Percentiles rank a stretch among this genome's conserved stretches.
Evolutionary conservation across 2,329 filamentous ascomycete species (phyloP).

Genomic region (Colletotrichum spinosum): DNA sequence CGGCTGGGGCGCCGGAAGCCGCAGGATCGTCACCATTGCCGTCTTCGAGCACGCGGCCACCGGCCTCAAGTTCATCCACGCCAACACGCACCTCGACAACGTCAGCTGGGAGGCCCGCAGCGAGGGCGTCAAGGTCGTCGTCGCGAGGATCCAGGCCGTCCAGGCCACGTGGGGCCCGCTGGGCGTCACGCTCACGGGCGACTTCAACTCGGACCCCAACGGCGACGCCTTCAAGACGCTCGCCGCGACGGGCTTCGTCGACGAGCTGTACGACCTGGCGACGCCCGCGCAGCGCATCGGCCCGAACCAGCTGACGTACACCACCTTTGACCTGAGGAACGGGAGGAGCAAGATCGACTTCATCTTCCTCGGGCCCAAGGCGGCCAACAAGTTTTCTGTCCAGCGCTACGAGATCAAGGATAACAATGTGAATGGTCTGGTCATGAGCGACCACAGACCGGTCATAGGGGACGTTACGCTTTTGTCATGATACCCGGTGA

Average conservation of each 20-base stretch:
- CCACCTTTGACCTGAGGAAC: conserved; percentile 66
- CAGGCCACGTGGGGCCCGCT: conserved; percentile 39
- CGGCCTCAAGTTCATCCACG: conserved; percentile 52
- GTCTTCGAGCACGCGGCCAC: conserved; percentile 56
- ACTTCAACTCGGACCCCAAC: conserved; percentile 61
- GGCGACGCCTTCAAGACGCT: conserved; percentile 47
- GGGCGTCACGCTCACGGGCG: conserved; percentile 59
- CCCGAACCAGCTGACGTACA: conserved; percentile 66
- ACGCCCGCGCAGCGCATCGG: conserved; percentile 39
- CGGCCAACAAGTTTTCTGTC: conserved; percentile 52
- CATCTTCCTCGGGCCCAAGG: conserved; percentile 61
- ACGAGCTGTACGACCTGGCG: conserved; percentile 50
- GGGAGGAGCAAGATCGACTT: conserved; percentile 71
- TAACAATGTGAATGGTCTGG: conserved; percentile 58
- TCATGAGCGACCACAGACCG: conserved; percentile 74
- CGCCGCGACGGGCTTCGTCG: conserved; percentile 43
- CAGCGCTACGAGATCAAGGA: conserved; percentile 68
- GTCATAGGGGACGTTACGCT: conserved; percentile 69
- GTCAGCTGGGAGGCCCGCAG: conserved; percentile 53
- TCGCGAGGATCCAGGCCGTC: conserved; percentile 47
- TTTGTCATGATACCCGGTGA: conserved; percentile 1
- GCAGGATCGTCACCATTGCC: conserved; percentile 62
- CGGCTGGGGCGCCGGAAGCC: conserved; percentile 64
- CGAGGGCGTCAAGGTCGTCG: conserved; percentile 58
- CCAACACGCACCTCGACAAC: conserved; percentile 68